phyloP scores from a whole-genome alignment of 106 monocot genomes.

The Dendrobium huoshanense region DNA sequence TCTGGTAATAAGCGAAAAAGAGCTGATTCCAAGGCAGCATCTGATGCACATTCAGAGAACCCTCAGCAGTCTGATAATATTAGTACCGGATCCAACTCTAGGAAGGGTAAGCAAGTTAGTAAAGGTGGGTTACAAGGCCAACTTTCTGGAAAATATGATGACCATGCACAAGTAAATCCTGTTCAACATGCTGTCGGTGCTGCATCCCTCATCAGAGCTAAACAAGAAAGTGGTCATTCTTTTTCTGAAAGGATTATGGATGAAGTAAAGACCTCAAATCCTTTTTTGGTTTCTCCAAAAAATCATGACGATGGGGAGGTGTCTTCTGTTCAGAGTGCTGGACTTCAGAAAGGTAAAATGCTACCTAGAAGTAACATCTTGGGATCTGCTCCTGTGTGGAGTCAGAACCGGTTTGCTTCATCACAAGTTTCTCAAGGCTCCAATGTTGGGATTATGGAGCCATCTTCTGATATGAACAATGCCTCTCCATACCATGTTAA shows the following conservation, averaged over 20 bases:
- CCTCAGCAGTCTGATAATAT: conserved; percentile 46
- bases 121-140: conserved; percentile 41
- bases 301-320: conserved; percentile 44
- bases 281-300: conserved; percentile 32
- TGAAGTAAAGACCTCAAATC: conserved; percentile 28
- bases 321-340: conserved; percentile 41
- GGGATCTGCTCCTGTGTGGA: conserved; percentile 42
- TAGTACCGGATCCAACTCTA: conserved; percentile 36
- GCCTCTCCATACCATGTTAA: conserved; percentile 19
- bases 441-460: conserved; percentile 22
- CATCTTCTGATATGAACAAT: conserved; percentile 23
- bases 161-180: conserved; percentile 28
- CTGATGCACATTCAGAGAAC: conserved; percentile 40
- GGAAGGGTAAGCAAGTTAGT: conserved; percentile 56
- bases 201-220: conserved; percentile 18
- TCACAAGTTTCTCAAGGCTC: conserved; percentile 38
- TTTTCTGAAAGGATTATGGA: conserved; percentile 33
- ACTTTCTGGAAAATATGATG: conserved; percentile 27
- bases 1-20: conserved; percentile 73
- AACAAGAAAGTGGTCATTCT: conserved; percentile 28
- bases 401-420: conserved; percentile 42
- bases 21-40: conserved; percentile 46
- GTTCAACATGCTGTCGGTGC: conserved; percentile 26
- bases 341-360: conserved; percentile 42
- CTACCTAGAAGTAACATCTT: conserved; percentile 23